A percentile compares a stretch with the other conserved stretches of the same genome.
Conservation (phyloP, 2,329 filamentous ascomycete genomes). For the Fusarium neocosmosporiellum region DNA sequence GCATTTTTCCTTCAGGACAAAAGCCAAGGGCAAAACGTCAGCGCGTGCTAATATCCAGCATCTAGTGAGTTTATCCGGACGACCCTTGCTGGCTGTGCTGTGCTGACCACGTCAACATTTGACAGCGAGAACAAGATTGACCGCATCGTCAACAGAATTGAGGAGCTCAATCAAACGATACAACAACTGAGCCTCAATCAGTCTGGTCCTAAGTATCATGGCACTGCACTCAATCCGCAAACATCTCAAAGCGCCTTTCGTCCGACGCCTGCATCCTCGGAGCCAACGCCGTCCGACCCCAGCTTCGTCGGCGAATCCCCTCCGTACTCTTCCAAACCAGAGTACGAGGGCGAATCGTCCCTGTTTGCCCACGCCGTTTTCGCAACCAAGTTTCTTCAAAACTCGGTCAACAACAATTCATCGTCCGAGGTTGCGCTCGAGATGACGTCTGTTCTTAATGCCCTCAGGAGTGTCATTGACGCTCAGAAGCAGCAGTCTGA, state of each 20-base stretch:
- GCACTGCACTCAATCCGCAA: neutral
- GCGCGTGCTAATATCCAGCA: neutral
- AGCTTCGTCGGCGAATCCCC: neutral
- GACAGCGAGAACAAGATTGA: neutral
- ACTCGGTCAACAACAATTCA: slow-evolving; percentile 28
- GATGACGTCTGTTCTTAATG: slow-evolving; percentile 20
- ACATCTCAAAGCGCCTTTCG: neutral
- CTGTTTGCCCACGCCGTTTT: slow-evolving; percentile 32
- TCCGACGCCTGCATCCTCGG: neutral
- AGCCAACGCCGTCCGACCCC: neutral
- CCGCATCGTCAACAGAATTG: neutral
- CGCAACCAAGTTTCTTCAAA: slow-evolving; percentile 38
- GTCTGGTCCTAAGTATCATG: neutral
- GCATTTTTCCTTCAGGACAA: slow-evolving; percentile 11
- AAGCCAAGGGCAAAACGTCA: neutral
- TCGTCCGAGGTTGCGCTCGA: slow-evolving; percentile 26
- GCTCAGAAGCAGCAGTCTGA: neutral
- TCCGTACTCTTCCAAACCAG: neutral
- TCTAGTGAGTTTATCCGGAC: neutral
- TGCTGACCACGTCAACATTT: neutral
- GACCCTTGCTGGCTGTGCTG: neutral
- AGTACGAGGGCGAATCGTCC: neutral
- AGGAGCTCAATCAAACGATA: neutral
- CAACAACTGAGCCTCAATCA: neutral
- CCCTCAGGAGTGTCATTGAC: neutral